Evolutionary conservation across 352 stramenopile species (phyloP).

Genomic region (Pythium myriotylum): DNA sequence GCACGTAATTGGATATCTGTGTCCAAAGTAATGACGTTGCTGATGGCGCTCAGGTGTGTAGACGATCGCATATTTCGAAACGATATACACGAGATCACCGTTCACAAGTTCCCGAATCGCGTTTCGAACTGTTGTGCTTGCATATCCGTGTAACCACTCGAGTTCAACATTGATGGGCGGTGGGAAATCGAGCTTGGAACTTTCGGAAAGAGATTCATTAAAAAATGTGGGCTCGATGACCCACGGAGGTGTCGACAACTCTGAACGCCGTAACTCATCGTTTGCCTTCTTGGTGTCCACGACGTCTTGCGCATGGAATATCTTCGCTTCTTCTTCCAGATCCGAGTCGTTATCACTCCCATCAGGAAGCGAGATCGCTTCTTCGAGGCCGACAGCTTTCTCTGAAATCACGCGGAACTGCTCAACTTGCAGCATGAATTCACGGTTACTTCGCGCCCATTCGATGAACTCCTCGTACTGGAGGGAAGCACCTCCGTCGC

Average conservation of each 20-base stretch:
- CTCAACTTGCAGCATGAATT: slow-evolving; percentile 87
- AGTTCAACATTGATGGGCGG: slow-evolving; percentile 66
- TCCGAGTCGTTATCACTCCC: slow-evolving; percentile 80
- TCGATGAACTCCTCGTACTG: slow-evolving; percentile 82
- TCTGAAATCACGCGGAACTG: slow-evolving; percentile 73
- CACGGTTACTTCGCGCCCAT: slow-evolving; percentile 81
- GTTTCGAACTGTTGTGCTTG: slow-evolving; percentile 47
- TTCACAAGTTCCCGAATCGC: slow-evolving; percentile 49
- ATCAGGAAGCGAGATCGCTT: slow-evolving; percentile 62
- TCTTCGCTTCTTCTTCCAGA: slow-evolving; percentile 47
- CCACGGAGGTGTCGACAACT: slow-evolving; percentile 42
- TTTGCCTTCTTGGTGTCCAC: not conserved
- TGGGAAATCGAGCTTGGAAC: slow-evolving; percentile 34
- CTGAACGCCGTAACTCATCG: slow-evolving; percentile 5
- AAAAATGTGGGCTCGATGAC: slow-evolving; percentile 44
- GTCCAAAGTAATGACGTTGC: slow-evolving; percentile 75
- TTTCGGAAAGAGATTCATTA: not conserved
- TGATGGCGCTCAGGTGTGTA: slow-evolving; percentile 59
- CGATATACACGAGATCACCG: slow-evolving; percentile 70
- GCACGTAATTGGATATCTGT: slow-evolving; percentile 60
- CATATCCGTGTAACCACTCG: slow-evolving; percentile 80
- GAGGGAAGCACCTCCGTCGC: slow-evolving; percentile 43
- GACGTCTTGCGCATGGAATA: not conserved
- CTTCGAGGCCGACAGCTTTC: slow-evolving; percentile 65
- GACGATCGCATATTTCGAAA: slow-evolving; percentile 76